phyloP scores from a whole-genome alignment of 495 filamentous ascomycete genomes.

The Daldinia bambusicola region DNA sequence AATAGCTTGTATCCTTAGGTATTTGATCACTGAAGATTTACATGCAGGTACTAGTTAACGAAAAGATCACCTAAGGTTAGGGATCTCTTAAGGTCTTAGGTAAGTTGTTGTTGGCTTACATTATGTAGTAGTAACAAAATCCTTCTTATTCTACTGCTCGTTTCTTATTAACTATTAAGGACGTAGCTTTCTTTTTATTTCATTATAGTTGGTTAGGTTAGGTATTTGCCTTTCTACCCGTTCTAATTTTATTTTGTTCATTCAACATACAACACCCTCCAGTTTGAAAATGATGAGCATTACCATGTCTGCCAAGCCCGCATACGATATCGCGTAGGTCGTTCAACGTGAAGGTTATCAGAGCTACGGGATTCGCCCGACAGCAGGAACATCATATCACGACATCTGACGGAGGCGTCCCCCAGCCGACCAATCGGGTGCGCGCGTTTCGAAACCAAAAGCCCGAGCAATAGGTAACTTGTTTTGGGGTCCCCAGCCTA shows the following conservation, averaged over 20 bases:
- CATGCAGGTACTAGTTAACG: no score
- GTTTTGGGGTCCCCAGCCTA: conserved; percentile 36
- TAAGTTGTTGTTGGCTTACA: not conserved
- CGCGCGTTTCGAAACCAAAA: conserved; percentile 44
- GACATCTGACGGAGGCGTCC: conserved; percentile 38
- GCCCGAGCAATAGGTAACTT: conserved; percentile 27
- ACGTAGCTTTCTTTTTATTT: not conserved
- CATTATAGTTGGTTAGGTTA: not conserved
- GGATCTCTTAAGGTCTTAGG: not conserved
- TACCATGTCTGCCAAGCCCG: conserved; percentile 21
- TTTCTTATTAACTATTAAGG: not conserved
- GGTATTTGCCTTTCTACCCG: no score
- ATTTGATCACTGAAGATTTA: no score
- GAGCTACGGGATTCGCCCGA: conserved; percentile 32
- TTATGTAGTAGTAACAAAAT: no score
- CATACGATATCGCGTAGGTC: conserved; percentile 34
- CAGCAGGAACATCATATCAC: conserved; percentile 38
- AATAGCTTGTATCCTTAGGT: no score
- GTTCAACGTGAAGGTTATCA: conserved; percentile 16
- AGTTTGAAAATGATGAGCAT: not conserved
- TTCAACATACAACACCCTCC: conserved; percentile 1
- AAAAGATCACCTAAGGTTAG: no score
- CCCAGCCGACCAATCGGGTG: conserved; percentile 40
- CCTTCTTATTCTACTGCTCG: no score
- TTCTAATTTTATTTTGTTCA: no score